Percentiles rank a stretch among this genome's conserved stretches.
These are phyloP conservation scores for Calonectria crousiana DNA, from an alignment of 2,329 filamentous ascomycete species.

Conservation along the genomic window DNA sequence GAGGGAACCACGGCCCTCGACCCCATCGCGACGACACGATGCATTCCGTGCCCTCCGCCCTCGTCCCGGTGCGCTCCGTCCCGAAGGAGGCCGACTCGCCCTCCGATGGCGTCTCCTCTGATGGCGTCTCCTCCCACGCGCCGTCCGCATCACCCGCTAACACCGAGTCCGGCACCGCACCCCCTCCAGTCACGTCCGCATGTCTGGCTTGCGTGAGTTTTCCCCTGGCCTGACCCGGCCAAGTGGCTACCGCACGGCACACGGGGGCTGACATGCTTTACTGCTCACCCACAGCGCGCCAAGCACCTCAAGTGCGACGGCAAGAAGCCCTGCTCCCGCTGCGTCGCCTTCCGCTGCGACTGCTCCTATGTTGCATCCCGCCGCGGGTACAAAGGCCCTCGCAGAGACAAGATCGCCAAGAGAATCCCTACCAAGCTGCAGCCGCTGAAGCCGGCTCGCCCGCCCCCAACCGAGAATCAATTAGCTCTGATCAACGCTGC, in stretches of 20 bases:
- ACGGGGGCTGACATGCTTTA: constrained; percentile 17
- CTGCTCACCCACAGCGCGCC: constrained; percentile 54
- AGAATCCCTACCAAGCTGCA: constrained; percentile 59
- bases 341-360: constrained; percentile 65
- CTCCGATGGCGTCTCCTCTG: not conserved
- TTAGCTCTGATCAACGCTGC: constrained; percentile 57
- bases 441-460: constrained; percentile 52
- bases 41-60: not conserved
- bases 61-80: not conserved
- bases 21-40: not conserved
- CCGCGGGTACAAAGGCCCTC: constrained; percentile 75
- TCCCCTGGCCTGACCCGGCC: not conserved
- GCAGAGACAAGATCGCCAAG: constrained; percentile 48
- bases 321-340: constrained; percentile 76
- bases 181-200: constrained; percentile 59
- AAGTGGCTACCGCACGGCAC: no score
- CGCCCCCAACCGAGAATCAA: constrained; percentile 33
- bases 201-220: constrained; percentile 66
- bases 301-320: constrained; percentile 85
- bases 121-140: not conserved
- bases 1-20: not conserved
- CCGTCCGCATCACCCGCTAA: not conserved
- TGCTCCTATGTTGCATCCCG: constrained; percentile 81
- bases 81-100: not conserved
- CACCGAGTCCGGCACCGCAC: not conserved